Percentiles rank a stretch among this genome's conserved stretches.
Conservation (phyloP, 2,329 filamentous ascomycete species). For the Pseudocercospora fuligena region DNA sequence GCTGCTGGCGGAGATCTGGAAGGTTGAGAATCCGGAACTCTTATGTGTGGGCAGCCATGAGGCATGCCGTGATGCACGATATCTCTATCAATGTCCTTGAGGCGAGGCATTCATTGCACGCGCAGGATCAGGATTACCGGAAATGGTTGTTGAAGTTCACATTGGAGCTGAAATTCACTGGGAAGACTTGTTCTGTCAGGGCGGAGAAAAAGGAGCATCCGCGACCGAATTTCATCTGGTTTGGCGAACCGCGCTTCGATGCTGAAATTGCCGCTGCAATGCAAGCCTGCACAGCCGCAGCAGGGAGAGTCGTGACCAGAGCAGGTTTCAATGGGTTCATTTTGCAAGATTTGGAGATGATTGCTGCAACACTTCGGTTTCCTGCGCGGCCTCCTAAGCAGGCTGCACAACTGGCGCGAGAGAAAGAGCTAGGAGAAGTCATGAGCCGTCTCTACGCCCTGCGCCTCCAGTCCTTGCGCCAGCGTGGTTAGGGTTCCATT, state of each 20-base stretch:
- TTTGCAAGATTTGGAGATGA: not conserved
- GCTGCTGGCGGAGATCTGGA: not conserved
- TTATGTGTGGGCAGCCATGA: not conserved
- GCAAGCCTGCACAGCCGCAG: not conserved
- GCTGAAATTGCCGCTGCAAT: not conserved
- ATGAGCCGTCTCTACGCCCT: no score
- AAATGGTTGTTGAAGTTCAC: not conserved
- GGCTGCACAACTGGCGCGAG: no score
- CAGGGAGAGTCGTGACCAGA: not conserved
- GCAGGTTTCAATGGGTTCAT: not conserved
- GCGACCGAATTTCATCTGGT: not conserved
- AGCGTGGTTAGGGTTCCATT: not conserved
- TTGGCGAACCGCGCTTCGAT: not conserved
- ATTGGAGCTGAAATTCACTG: not conserved
- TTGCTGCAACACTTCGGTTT: not conserved
- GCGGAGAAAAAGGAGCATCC: not conserved
- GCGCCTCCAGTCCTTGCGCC: no score
- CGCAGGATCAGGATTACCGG: not conserved
- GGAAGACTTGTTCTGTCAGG: not conserved
- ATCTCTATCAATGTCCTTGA: not conserved
- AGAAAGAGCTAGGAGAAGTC: no score
- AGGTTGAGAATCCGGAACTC: not conserved
- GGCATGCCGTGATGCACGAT: not conserved
- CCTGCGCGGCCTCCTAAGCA: not conserved
- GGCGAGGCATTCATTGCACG: not conserved